Evolutionary conservation across 495 filamentous ascomycete genomes (phyloP).

Genomic region (Amphirosellinia nigrospora): DNA sequence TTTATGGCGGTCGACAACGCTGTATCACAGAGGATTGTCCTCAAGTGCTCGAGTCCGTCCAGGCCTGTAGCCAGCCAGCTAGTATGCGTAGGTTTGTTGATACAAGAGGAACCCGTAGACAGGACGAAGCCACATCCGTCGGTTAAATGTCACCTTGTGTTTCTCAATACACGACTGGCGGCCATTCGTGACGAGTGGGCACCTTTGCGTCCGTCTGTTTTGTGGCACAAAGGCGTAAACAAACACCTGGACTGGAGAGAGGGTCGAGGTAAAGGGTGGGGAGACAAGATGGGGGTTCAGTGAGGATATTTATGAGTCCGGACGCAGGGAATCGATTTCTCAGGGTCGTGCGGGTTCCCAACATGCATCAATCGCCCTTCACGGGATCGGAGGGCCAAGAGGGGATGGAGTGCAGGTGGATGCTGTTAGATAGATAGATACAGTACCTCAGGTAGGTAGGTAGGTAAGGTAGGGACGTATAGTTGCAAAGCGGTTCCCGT

Average conservation of each 20-base stretch:
- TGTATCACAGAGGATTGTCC: not conserved
- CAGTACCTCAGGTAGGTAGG: too few relatives aligned
- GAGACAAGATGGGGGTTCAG: not conserved
- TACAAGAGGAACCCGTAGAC: not conserved
- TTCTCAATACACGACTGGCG: not conserved
- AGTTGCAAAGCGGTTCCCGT: constrained; percentile 2
- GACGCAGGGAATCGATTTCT: not conserved
- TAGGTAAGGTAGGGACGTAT: not conserved
- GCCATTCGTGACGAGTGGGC: constrained; percentile 1
- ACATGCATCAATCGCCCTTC: constrained; percentile 20
- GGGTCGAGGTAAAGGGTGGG: constrained; percentile 2
- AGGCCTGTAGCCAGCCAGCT: not conserved
- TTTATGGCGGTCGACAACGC: constrained; percentile 10
- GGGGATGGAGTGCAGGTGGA: constrained; percentile 16
- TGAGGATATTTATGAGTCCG: constrained; percentile 1
- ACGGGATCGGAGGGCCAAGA: constrained; percentile 16
- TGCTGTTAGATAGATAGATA: not conserved
- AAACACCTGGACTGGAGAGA: constrained; percentile 15
- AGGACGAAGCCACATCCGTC: not conserved
- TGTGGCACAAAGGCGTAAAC: not conserved
- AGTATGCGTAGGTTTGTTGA: too few relatives aligned
- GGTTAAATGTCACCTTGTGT: constrained; percentile 1
- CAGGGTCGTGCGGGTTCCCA: constrained; percentile 20
- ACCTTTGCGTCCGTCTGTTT: not conserved
- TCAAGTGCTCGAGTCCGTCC: constrained; percentile 1